Percentiles rank a stretch among this genome's conserved stretches.
Evolutionary conservation across 179 eudicot species (phyloP).

Genomic region (Silene noctiflora): DNA sequence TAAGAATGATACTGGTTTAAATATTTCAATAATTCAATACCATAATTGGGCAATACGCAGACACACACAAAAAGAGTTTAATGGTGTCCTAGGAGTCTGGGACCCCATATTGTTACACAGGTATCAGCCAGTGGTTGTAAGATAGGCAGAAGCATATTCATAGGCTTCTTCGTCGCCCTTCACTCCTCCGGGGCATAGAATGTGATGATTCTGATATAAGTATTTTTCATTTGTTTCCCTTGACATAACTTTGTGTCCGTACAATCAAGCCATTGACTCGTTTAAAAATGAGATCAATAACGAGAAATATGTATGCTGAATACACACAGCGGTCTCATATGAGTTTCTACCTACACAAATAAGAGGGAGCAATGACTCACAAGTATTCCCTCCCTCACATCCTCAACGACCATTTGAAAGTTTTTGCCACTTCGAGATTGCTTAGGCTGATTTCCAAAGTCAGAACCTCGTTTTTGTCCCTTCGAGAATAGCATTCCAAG

Average conservation of each 20-base stretch:
- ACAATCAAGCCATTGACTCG: background rate
- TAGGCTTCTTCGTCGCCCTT: too few species aligned
- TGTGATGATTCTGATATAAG: too few species aligned
- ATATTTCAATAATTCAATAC: too few species aligned
- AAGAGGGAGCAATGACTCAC: slow-evolving; percentile 44
- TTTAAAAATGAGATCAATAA: background rate
- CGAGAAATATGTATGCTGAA: background rate
- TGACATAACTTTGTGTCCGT: too few species aligned
- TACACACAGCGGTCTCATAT: background rate
- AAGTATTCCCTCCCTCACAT: slow-evolving; percentile 85
- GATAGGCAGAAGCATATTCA: too few species aligned
- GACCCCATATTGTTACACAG: background rate
- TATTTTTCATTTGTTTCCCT: too few species aligned
- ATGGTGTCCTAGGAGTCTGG: background rate
- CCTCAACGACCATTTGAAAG: slow-evolving; percentile 93
- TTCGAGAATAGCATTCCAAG: slow-evolving; percentile 82
- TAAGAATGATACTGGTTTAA: too few species aligned
- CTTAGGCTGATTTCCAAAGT: slow-evolving; percentile 50
- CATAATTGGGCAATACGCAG: background rate
- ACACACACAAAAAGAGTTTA: background rate
- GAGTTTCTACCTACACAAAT: background rate
- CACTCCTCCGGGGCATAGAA: too few species aligned
- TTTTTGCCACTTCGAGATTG: slow-evolving; percentile 48
- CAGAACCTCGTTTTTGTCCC: slow-evolving; percentile 51
- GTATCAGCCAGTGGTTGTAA: too few species aligned